Percentiles rank a stretch among this genome's conserved stretches.
Evolutionary conservation across 345 rosid species (phyloP).

Genomic region (Microthlaspi erraticum): DNA sequence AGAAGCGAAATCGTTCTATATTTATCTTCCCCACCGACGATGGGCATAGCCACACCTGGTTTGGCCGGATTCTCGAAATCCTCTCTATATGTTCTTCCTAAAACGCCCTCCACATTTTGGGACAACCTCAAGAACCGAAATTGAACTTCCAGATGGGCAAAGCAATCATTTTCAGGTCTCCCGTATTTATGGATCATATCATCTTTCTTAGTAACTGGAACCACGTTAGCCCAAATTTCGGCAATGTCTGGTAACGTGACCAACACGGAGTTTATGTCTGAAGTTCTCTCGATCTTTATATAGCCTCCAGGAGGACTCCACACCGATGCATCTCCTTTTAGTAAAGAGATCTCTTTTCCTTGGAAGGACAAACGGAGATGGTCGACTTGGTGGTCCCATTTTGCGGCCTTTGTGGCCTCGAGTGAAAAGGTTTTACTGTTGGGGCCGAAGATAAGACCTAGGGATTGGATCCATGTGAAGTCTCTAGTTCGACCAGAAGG

Average conservation of each 20-base stretch:
- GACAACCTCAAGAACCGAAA: constrained; percentile 59
- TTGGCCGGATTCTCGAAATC: constrained; percentile 68
- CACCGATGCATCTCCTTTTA: constrained; percentile 50
- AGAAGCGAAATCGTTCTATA: constrained; percentile 56
- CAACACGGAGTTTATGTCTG: constrained; percentile 52
- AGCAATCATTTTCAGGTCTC: constrained; percentile 56
- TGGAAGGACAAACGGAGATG: constrained; percentile 57
- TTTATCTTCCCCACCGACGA: constrained; percentile 61
- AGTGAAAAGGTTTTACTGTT: constrained; percentile 50
- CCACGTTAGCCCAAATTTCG: constrained; percentile 61
- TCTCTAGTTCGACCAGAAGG: constrained; percentile 58
- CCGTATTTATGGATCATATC: constrained; percentile 60
- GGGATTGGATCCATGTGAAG: constrained; percentile 78
- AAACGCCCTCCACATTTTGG: constrained; percentile 61
- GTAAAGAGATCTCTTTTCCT: constrained; percentile 49
- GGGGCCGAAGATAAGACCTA: constrained; percentile 60
- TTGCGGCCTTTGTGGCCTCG: constrained; percentile 53
- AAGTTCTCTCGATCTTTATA: constrained; percentile 58
- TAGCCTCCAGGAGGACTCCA: constrained; percentile 53
- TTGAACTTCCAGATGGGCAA: constrained; percentile 70
- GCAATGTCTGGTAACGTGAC: constrained; percentile 48
- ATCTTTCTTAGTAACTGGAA: constrained; percentile 71
- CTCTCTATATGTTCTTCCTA: constrained; percentile 64
- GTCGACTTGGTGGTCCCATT: constrained; percentile 60
- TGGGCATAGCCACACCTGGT: constrained; percentile 66